Base-by-base conservation (phyloP, 768 basidiomycete species). In the Leccinellum albellum region DNA sequence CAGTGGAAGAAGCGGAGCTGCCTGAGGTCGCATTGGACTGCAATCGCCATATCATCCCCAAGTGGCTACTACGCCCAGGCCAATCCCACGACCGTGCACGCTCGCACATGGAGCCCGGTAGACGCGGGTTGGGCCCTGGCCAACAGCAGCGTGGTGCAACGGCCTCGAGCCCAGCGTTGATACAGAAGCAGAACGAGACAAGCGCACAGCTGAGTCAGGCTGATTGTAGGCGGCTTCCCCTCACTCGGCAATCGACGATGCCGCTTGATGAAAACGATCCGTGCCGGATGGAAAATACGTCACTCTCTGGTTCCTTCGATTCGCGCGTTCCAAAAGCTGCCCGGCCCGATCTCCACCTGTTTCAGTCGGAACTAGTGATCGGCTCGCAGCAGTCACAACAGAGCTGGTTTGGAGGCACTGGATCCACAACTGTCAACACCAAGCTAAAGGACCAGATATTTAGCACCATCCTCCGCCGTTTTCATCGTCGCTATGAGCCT, bases 401-500 rank as follows among this genome's bases (percentile, higher is more conserved):
- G 13, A 80, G 80, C 47, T 82, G 81, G 77, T 94, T 94, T 63
- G 91, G 89, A 32, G 96, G 95, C 3, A 90, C 88, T 2, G 96
- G 96, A 1, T 92, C 90, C 14, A 98, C 97, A 6, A 82, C 87
- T 53, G 94, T 98, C 58, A 98, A 99, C 71, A 93, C 89, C 37
- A 91, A 85, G 70, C 77, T 99, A 56, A 95, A 94, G 73, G 94
- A 98, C 67, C 94, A 96, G 64, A 93, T 99, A 47, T 96, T 99
- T 69, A 89, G 84, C 58, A 89, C 91, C 17, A 85, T 98, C 31
- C 76, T 98, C 59, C 84, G 86, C 49, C 80, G 90, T 56, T 82
- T 93, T 56, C 79, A 82, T 37, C 82, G 83, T 61, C 82, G 82
- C 32, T 69, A 64, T 15, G 66, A 70, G 21, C 62, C 65, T n/a